Evolutionary conservation across 1,284 basidiomycete genomes (phyloP).

Genomic region (Ustilago loliicola): DNA sequence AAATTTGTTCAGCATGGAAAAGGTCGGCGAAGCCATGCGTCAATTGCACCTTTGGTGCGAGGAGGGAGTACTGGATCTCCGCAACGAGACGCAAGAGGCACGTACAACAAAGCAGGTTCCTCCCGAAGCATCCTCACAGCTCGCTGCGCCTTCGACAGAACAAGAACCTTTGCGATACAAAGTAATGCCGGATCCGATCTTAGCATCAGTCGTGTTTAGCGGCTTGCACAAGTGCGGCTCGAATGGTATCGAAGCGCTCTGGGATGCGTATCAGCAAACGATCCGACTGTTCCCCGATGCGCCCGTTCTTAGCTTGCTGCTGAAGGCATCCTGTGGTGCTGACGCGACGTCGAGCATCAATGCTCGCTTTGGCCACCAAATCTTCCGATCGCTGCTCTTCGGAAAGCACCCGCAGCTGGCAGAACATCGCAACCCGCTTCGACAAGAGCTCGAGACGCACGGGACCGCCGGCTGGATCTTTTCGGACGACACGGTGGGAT

Average conservation of each 20-base stretch:
- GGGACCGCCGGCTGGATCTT: slow-evolving; percentile 36
- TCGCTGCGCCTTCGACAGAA: not conserved
- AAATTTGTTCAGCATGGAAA: slow-evolving; percentile 26
- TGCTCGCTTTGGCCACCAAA: slow-evolving; percentile 21
- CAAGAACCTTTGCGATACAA: slow-evolving; percentile 3
- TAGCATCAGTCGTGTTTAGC: slow-evolving; percentile 39
- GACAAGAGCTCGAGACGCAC: slow-evolving; percentile 14
- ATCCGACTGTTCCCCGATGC: slow-evolving; percentile 40
- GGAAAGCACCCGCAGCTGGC: slow-evolving; percentile 37
- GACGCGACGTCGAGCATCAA: slow-evolving; percentile 3
- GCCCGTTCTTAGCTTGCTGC: slow-evolving; percentile 33
- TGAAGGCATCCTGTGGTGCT: slow-evolving; percentile 30
- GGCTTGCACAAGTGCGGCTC: slow-evolving; percentile 30
- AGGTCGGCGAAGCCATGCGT: slow-evolving; percentile 23
- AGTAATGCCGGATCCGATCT: slow-evolving; percentile 23
- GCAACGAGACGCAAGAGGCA: slow-evolving; percentile 15
- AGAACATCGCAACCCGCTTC: slow-evolving; percentile 24
- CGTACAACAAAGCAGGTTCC: not conserved
- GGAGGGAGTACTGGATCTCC: slow-evolving; percentile 16
- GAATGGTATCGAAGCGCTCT: slow-evolving; percentile 27
- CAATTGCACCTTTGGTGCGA: slow-evolving; percentile 45
- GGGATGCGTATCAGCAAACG: slow-evolving; percentile 38
- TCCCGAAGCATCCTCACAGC: not conserved
- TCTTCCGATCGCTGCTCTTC: slow-evolving; percentile 41
- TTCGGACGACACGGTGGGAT: slow-evolving; percentile 25